These are phyloP conservation scores for Ascochyta rabiei DNA, from an alignment of 2,329 filamentous ascomycete genomes.

Conservation along the genomic window DNA sequence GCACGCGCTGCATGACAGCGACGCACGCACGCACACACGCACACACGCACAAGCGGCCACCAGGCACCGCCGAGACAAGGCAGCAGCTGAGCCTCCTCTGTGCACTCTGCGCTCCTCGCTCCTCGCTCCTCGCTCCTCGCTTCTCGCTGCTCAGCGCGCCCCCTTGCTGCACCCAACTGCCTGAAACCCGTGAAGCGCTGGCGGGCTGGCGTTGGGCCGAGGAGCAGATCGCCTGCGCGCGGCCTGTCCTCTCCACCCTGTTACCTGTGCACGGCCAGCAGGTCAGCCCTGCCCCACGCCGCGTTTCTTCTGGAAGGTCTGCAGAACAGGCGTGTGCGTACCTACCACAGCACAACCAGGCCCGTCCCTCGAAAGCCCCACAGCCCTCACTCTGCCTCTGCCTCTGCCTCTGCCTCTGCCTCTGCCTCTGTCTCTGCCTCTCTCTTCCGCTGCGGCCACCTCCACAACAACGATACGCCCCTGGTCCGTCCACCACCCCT, in stretches of 20 bases:
- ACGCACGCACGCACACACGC: conserved; percentile 7
- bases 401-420: background rate
- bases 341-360: too few species aligned
- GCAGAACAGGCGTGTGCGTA: too few species aligned
- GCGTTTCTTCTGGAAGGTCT: conserved; percentile 11
- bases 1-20: conserved; percentile 11
- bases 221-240: background rate
- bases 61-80: conserved; percentile 17
- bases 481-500: background rate
- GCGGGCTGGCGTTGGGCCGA: background rate
- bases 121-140: background rate
- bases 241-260: conserved; percentile 16
- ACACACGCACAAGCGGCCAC: conserved; percentile 5
- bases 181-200: conserved; percentile 5
- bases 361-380: background rate
- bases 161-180: conserved; percentile 7
- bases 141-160: conserved; percentile 1
- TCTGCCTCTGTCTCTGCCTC: background rate
- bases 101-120: too few species aligned
- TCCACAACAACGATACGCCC: background rate
- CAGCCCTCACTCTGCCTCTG: background rate
- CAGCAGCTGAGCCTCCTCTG: conserved; percentile 1
- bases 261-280: conserved; percentile 7
- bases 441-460: too few species aligned
- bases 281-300: conserved; percentile 21